A percentile compares a stretch with the other conserved stretches of the same genome.
These are phyloP conservation scores for Insectozyma bohioensis DNA, from an alignment of 1,139 yeast species.

Conservation along the genomic window DNA sequence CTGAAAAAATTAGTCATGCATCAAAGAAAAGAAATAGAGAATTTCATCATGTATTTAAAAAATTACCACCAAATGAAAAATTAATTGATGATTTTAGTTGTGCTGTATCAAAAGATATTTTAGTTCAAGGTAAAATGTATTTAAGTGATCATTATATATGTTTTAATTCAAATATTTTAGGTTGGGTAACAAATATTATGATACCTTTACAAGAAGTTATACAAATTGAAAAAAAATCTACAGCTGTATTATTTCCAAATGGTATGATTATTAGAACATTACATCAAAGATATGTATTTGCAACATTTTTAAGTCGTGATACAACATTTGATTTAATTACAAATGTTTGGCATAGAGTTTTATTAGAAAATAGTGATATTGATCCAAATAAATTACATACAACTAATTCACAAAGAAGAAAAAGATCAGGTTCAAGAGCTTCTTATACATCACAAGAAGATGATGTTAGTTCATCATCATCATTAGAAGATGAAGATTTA, in stretches of 20 bases:
- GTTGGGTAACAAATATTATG: constrained; percentile 68
- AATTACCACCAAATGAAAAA: constrained; percentile 51
- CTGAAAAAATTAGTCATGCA: constrained; percentile 28
- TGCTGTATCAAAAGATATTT: constrained; percentile 69
- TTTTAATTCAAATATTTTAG: constrained; percentile 72
- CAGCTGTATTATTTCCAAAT: constrained; percentile 74
- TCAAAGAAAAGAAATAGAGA: constrained; percentile 54
- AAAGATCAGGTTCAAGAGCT: constrained; percentile 11
- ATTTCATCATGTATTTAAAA: constrained; percentile 62
- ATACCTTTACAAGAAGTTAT: constrained; percentile 70
- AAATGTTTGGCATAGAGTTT: constrained; percentile 57
- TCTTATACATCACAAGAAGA: no score
- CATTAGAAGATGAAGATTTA: constrained; percentile 12
- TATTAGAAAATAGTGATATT: constrained; percentile 26
- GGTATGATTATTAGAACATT: constrained; percentile 70
- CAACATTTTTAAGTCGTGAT: constrained; percentile 70
- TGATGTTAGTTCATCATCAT: constrained; percentile 7
- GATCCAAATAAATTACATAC: constrained; percentile 19
- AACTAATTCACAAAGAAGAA: constrained; percentile 14
- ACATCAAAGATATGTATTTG: constrained; percentile 71
- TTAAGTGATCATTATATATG: constrained; percentile 59
- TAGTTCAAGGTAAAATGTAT: constrained; percentile 71
- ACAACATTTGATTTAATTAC: constrained; percentile 59
- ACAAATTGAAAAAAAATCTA: constrained; percentile 67
- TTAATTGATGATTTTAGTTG: constrained; percentile 68